phyloP scores from a whole-genome alignment of 768 basidiomycete genomes.

The Hygrophorus russula region DNA sequence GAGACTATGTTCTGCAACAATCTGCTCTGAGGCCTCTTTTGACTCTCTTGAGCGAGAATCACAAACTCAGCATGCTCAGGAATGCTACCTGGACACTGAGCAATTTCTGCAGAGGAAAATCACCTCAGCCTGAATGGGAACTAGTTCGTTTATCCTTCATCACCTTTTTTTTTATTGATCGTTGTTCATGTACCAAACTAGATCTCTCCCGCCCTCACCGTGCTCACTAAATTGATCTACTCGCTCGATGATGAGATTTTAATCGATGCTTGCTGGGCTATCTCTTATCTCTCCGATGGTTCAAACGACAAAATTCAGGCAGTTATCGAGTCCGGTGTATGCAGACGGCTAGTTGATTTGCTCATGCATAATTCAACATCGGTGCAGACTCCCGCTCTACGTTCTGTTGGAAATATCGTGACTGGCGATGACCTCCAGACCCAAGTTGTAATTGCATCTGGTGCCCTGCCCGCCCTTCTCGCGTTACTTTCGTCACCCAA shows the following conservation, averaged over 20 bases:
- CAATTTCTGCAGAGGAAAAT: slow-evolving; percentile 98
- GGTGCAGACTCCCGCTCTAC: slow-evolving; percentile 95
- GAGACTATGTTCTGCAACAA: slow-evolving; percentile 91
- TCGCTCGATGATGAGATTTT: slow-evolving; percentile 98
- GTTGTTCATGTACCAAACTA: slow-evolving; percentile 23
- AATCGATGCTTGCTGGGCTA: slow-evolving; percentile 99
- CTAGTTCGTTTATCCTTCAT: slow-evolving; percentile 42
- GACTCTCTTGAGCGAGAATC: slow-evolving; percentile 84
- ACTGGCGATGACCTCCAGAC: slow-evolving; percentile 99
- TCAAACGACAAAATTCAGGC: slow-evolving; percentile 99
- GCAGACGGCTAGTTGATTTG: slow-evolving; percentile 92
- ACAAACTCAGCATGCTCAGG: slow-evolving; percentile 96
- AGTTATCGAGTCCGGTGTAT: slow-evolving; percentile 97
- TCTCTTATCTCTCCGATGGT: slow-evolving; percentile 97
- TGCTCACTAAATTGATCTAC: slow-evolving; percentile 96
- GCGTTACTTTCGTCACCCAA: slow-evolving; percentile 91
- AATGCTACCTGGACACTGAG: slow-evolving; percentile 99
- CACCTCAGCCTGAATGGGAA: slow-evolving; percentile 97
- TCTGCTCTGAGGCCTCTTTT: slow-evolving; percentile 91
- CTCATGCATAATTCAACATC: slow-evolving; percentile 92
- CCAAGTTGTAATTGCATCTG: slow-evolving; percentile 97
- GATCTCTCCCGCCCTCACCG: slow-evolving; percentile 96
- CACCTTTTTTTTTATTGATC: slow-evolving; percentile 5
- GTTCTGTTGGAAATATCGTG: slow-evolving; percentile 98
- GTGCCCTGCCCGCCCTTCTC: slow-evolving; percentile 89